Evolutionary conservation across 768 basidiomycete species (phyloP).

Genomic region (Ephemerocybe angulata): DNA sequence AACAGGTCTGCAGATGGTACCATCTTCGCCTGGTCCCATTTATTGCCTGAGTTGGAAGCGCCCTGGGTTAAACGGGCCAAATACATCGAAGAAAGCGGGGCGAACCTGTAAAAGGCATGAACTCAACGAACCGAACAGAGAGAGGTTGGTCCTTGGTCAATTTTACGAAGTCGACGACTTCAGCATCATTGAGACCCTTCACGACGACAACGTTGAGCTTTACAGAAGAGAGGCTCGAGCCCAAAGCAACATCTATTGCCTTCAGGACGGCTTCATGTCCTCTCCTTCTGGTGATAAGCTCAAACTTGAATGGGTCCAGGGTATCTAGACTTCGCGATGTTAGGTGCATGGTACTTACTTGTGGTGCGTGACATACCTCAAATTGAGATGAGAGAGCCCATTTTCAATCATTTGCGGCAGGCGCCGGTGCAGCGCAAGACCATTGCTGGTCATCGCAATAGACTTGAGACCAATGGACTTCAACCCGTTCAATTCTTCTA

Average conservation of each 20-base stretch:
- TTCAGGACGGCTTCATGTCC: conserved; percentile 76
- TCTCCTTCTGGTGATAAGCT: conserved; percentile 76
- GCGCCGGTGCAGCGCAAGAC: conserved; percentile 68
- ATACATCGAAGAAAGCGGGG: background rate
- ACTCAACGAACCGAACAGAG: conserved; percentile 86
- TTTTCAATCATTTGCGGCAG: conserved; percentile 63
- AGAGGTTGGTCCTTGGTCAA: conserved; percentile 61
- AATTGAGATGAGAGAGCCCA: conserved; percentile 74
- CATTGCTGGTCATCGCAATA: conserved; percentile 86
- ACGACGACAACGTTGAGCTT: conserved; percentile 87
- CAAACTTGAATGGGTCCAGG: conserved; percentile 81
- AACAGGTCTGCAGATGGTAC: conserved; percentile 69
- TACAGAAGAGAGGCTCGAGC: conserved; percentile 50
- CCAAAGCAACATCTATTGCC: conserved; percentile 60
- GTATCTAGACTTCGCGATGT: conserved; percentile 64
- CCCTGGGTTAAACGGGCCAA: background rate
- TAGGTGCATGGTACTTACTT: background rate
- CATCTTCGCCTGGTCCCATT: conserved; percentile 83
- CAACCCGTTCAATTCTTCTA: conserved; percentile 63
- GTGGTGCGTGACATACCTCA: conserved; percentile 38
- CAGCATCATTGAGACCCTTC: conserved; percentile 76
- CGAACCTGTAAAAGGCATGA: conserved; percentile 88
- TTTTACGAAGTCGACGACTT: conserved; percentile 75
- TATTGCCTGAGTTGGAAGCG: conserved; percentile 60
- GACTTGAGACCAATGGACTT: conserved; percentile 59